phyloP scores from a whole-genome alignment of 2,329 filamentous ascomycete species.

The Didymella exigua region DNA sequence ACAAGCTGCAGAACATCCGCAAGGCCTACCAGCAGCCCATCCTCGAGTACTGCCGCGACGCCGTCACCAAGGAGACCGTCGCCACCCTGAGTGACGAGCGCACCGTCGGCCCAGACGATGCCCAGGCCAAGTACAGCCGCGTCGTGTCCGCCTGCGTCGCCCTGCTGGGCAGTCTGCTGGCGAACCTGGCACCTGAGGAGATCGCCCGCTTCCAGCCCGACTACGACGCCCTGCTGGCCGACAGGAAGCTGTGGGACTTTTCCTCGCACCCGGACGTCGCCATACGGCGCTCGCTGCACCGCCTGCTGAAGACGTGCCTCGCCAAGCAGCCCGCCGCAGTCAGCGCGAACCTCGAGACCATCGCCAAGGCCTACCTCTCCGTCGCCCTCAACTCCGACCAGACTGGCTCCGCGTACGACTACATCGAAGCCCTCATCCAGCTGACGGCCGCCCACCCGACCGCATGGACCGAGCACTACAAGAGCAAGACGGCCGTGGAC shows the following conservation, averaged over 20 bases:
- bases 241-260: slow-evolving; percentile 66
- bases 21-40: slow-evolving; percentile 81
- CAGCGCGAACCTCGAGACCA: slow-evolving; percentile 55
- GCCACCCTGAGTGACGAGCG: slow-evolving; percentile 88
- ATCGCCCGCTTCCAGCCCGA: slow-evolving; percentile 64
- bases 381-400: slow-evolving; percentile 77
- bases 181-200: slow-evolving; percentile 55
- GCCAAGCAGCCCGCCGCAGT: slow-evolving; percentile 53
- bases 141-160: slow-evolving; percentile 69
- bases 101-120: slow-evolving; percentile 81
- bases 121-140: slow-evolving; percentile 81
- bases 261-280: slow-evolving; percentile 61
- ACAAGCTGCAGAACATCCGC: slow-evolving; percentile 79
- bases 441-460: slow-evolving; percentile 70
- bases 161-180: slow-evolving; percentile 61
- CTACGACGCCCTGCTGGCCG: slow-evolving; percentile 70
- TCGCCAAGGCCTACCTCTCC: slow-evolving; percentile 72
- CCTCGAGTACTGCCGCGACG: slow-evolving; percentile 79
- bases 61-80: slow-evolving; percentile 76
- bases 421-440: slow-evolving; percentile 68
- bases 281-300: slow-evolving; percentile 64
- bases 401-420: slow-evolving; percentile 73
- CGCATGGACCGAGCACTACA: slow-evolving; percentile 74
- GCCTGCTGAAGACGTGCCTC: slow-evolving; percentile 59
- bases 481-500: slow-evolving; percentile 60